Base-by-base conservation (phyloP, 1,284 basidiomycete genomes). In the Porogramme epimiltina region DNA sequence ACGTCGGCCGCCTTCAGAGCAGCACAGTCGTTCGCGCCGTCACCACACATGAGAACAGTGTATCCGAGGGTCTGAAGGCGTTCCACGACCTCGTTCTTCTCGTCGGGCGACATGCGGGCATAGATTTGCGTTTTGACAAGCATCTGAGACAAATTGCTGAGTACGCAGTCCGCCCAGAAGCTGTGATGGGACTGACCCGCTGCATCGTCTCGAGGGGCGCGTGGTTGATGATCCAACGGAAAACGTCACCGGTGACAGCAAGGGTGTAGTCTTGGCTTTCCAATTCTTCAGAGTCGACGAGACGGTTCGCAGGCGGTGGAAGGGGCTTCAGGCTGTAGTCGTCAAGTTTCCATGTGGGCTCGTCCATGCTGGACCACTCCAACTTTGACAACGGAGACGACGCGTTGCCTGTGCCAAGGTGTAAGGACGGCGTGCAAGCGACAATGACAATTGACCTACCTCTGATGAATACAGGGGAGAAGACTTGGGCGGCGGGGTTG, bases 1-100 rank as follows among this genome's bases (percentile, higher is more conserved):
- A 99, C 95, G 65, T 99, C 97, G 11, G 97, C 97, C 4, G 97
- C 95, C 73, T 99, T 99, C 60, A 99, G 80, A 19, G 97, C 97
- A 25, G 96, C 95, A 67, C 96, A 99, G 67, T 99, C 97, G 69
- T 99, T 99, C 4, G 97, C 97, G 25, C 97, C 97, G 67, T 99
- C 97, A 36, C 97, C 97, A 66, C 97, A 99, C 88, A 99, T 98
- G 5, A 97, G 82, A 11, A 98, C 96, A 0, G 92, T 97, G 68
- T 98, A 99, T 8, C 95, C 96, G 9, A 99, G 80, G 3, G 82
- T 77, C 67, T 99, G 97, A 20, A 99, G 78, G 3, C 95, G 85
- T 68, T 98, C 96, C 37, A 99, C 93, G 18, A 99, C 85, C 69
- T 99, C 97, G 64, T 98, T 97, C 76, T 99, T 99, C 75, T 99